phyloP scores from a whole-genome alignment of 2,329 filamentous ascomycete genomes.

The Amphichorda felina region DNA sequence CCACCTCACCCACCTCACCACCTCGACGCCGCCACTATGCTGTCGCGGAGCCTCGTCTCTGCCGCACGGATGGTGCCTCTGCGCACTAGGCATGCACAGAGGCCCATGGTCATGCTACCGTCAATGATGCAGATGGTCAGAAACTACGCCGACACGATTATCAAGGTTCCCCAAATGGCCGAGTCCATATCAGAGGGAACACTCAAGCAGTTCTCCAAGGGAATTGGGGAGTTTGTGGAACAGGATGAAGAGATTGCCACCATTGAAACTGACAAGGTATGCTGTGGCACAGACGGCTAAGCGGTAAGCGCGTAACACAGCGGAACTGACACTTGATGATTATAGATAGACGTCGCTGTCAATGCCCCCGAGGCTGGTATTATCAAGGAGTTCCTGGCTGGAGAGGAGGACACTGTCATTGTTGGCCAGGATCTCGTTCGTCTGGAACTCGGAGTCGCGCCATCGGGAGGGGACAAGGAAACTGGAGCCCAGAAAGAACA shows the following conservation, averaged over 20 bases:
- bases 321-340: too few species aligned
- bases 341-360: conserved; percentile 85
- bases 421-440: conserved; percentile 87
- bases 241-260: conserved; percentile 96
- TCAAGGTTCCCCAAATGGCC: conserved; percentile 96
- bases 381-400: conserved; percentile 84
- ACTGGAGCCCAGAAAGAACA: conserved; percentile 10
- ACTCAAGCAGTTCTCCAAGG: conserved; percentile 86
- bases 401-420: conserved; percentile 88
- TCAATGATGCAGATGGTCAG: conserved; percentile 44
- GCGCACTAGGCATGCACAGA: conserved; percentile 20
- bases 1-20: too few species aligned
- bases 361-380: conserved; percentile 85
- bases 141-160: conserved; percentile 64
- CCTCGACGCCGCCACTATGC: too few species aligned
- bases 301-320: too few species aligned
- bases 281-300: too few species aligned
- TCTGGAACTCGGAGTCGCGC: conserved; percentile 64
- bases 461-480: conserved; percentile 22
- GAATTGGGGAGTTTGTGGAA: conserved; percentile 88
- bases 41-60: conserved; percentile 29
- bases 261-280: conserved; percentile 95
- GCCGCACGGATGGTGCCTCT: conserved; percentile 31
- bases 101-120: conserved; percentile 28
- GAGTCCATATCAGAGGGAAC: conserved; percentile 98